Conservation (phyloP, 306 rosid genomes). For the Vigna reflexopilosa region DNA sequence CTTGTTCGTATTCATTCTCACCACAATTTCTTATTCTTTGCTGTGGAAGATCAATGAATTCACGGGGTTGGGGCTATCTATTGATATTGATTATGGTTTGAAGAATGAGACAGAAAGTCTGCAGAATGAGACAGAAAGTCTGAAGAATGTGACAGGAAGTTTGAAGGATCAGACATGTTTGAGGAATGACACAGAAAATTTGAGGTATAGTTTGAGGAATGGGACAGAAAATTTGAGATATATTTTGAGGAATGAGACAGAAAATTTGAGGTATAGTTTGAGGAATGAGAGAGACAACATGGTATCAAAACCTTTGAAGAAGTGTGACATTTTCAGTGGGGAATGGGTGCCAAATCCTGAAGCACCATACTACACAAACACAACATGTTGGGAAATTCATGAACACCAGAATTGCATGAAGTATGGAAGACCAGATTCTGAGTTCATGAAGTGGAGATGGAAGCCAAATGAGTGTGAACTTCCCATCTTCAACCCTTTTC, state of each 20-base stretch:
- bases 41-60: conserved; percentile 30
- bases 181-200: no score
- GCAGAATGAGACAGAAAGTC: no score
- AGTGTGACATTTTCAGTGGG: conserved; percentile 78
- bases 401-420: conserved; percentile 91
- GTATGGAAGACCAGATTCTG: conserved; percentile 83
- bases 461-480: conserved; percentile 81
- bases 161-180: no score
- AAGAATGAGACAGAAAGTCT: background rate
- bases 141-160: no score
- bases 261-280: no score
- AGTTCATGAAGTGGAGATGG: conserved; percentile 91
- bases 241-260: background rate
- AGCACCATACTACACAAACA: conserved; percentile 80
- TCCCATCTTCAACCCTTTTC: conserved; percentile 76
- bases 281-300: conserved; percentile 6
- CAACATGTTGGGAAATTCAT: conserved; percentile 78
- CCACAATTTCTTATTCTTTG: conserved; percentile 53
- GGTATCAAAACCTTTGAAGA: conserved; percentile 25
- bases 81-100: conserved; percentile 19
- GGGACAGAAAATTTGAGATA: no score
- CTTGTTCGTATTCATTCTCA: conserved; percentile 47
- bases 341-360: conserved; percentile 82
- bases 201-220: no score
- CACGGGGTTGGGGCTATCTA: background rate